phyloP scores from a whole-genome alignment of 2,329 filamentous ascomycete genomes.

The Penicillium sclerotigenum region DNA sequence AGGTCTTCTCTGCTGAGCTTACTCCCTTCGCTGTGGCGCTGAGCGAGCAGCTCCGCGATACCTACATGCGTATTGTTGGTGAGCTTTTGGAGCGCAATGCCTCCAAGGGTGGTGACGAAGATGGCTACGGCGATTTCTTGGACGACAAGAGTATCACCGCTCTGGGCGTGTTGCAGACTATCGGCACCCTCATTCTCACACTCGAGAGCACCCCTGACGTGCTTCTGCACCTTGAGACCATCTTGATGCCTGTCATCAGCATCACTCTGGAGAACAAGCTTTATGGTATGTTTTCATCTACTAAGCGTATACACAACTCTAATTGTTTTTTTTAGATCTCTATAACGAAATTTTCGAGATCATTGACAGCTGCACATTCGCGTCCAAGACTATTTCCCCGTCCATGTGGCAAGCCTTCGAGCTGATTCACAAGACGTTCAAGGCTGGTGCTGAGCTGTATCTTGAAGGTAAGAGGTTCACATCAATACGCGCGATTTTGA shows the following conservation, averaged over 20 bases:
- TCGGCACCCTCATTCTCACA: slow-evolving; percentile 93
- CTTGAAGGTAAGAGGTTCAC: slow-evolving; percentile 57
- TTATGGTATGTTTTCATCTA: slow-evolving; percentile 58
- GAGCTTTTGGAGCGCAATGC: slow-evolving; percentile 85
- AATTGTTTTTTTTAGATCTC: slow-evolving; percentile 50
- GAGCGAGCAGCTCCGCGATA: slow-evolving; percentile 92
- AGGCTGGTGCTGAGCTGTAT: slow-evolving; percentile 93
- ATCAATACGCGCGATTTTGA: background rate
- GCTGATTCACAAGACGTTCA: slow-evolving; percentile 94
- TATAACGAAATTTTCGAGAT: slow-evolving; percentile 99
- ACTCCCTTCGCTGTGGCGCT: slow-evolving; percentile 96
- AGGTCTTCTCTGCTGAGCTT: slow-evolving; percentile 94
- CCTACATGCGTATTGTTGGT: slow-evolving; percentile 87
- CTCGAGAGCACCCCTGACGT: slow-evolving; percentile 97
- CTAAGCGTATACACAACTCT: slow-evolving; percentile 40
- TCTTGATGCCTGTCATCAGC: slow-evolving; percentile 94
- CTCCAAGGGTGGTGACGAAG: slow-evolving; percentile 70
- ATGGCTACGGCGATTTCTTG: slow-evolving; percentile 81
- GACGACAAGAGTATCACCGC: slow-evolving; percentile 99
- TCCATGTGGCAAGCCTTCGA: slow-evolving; percentile 99
- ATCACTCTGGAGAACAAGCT: slow-evolving; percentile 97
- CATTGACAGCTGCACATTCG: slow-evolving; percentile 98
- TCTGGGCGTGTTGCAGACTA: slow-evolving; percentile 92
- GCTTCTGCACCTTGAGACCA: slow-evolving; percentile 86
- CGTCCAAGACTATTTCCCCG: slow-evolving; percentile 88